These are phyloP conservation scores for Pholiota molesta DNA, from an alignment of 768 basidiomycete species.

Conservation along the genomic window DNA sequence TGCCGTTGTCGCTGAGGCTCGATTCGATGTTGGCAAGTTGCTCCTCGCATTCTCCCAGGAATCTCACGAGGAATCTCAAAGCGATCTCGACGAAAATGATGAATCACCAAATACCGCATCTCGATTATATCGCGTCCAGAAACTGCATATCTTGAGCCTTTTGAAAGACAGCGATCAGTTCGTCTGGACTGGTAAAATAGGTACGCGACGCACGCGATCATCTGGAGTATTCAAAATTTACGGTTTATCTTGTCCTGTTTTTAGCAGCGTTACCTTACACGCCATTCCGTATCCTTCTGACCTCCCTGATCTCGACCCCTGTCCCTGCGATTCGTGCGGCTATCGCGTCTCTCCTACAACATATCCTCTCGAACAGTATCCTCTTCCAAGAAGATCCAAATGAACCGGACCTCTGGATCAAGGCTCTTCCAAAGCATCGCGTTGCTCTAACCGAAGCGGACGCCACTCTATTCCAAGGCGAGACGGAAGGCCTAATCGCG, in stretches of 20 bases:
- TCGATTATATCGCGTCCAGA: conserved; percentile 52
- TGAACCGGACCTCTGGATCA: conserved; percentile 79
- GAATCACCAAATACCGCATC: conserved; percentile 20
- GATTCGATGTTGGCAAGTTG: conserved; percentile 87
- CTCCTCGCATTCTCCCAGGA: conserved; percentile 46
- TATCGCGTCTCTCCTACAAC: conserved; percentile 55
- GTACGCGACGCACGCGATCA: conserved; percentile 40
- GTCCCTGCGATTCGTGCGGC: conserved; percentile 52
- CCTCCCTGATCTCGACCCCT: conserved; percentile 54
- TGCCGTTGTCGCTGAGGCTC: conserved; percentile 70
- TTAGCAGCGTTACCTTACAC: conserved; percentile 56
- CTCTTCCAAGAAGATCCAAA: conserved; percentile 78
- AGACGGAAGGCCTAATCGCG: conserved; percentile 54
- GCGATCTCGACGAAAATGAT: conserved; percentile 24
- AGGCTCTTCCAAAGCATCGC: conserved; percentile 54
- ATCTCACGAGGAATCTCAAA: conserved; percentile 8
- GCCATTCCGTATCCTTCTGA: conserved; percentile 74
- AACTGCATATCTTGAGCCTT: conserved; percentile 77
- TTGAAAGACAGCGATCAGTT: conserved; percentile 82
- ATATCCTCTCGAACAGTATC: conserved; percentile 70
- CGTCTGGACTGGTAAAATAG: conserved; percentile 72
- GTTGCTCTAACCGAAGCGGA: conserved; percentile 44
- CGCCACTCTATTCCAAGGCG: conserved; percentile 53
- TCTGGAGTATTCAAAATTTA: not conserved
- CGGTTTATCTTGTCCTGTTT: not conserved